Percentiles rank a stretch among this genome's conserved stretches.
Evolutionary conservation across 495 filamentous ascomycete species (phyloP).

Genomic region (Sabuloglossum arenarium): DNA sequence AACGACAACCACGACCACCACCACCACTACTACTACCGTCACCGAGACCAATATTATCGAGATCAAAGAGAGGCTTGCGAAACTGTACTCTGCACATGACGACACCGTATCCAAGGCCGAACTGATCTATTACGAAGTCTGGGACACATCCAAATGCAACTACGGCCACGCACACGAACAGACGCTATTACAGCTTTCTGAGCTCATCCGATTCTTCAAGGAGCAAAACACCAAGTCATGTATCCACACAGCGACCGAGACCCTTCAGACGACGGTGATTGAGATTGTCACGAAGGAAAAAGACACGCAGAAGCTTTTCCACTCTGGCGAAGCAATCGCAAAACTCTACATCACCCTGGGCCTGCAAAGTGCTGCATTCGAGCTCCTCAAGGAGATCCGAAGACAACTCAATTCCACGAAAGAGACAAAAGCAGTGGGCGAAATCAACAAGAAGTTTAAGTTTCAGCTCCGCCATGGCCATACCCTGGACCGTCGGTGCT

Average conservation of each 20-base stretch:
- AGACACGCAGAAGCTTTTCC: constrained; percentile 25
- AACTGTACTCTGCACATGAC: constrained; percentile 23
- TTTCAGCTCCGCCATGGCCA: constrained; percentile 17
- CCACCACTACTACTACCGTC: constrained; percentile 11
- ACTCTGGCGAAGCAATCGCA: constrained; percentile 29
- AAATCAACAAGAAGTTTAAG: constrained; percentile 15
- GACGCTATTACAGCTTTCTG: constrained; percentile 31
- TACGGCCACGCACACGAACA: constrained; percentile 32
- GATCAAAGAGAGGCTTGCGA: constrained; percentile 35
- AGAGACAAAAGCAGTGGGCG: too few relatives aligned
- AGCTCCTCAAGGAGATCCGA: constrained; percentile 32
- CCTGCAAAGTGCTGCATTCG: constrained; percentile 27
- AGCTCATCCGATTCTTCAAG: constrained; percentile 30
- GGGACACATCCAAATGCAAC: constrained; percentile 26
- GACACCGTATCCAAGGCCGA: background rate
- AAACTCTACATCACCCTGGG: constrained; percentile 32
- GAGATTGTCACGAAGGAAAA: constrained; percentile 31
- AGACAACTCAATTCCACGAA: constrained; percentile 32
- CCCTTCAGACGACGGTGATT: constrained; percentile 27
- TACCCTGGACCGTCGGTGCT: constrained; percentile 20
- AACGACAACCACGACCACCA: constrained; percentile 11
- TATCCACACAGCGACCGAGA: constrained; percentile 20
- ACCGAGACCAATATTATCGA: too few relatives aligned
- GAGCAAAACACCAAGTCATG: constrained; percentile 24
- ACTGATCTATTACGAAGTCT: constrained; percentile 24